A percentile compares a stretch with the other conserved stretches of the same genome.
Evolutionary conservation across 2,329 filamentous ascomycete genomes (phyloP).

Genomic region (Pseudogymnoascus pannorum): DNA sequence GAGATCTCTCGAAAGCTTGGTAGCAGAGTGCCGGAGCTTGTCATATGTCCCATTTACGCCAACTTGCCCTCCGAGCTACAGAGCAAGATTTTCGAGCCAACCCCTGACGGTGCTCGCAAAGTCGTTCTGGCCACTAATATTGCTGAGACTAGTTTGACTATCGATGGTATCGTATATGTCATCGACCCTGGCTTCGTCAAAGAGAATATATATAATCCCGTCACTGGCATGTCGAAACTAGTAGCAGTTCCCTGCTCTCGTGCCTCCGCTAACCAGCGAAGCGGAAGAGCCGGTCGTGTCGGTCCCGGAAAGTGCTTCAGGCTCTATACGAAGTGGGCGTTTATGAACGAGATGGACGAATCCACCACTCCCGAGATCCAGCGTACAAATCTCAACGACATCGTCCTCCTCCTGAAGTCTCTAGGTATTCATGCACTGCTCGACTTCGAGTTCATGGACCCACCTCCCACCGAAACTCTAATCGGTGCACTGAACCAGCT

Average conservation of each 20-base stretch:
- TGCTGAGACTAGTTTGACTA: constrained; percentile 90
- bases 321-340: constrained; percentile 87
- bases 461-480: constrained; percentile 80
- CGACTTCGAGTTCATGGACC: constrained; percentile 94
- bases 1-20: constrained; percentile 85
- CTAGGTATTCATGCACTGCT: constrained; percentile 88
- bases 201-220: constrained; percentile 86
- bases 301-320: constrained; percentile 89
- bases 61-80: constrained; percentile 88
- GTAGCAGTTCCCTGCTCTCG: constrained; percentile 87
- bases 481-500: constrained; percentile 85
- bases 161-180: constrained; percentile 92
- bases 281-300: constrained; percentile 85
- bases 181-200: constrained; percentile 95
- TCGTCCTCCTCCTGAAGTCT: constrained; percentile 80
- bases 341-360: constrained; percentile 91
- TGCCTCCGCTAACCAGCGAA: constrained; percentile 87
- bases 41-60: constrained; percentile 90
- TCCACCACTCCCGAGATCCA: constrained; percentile 90
- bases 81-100: constrained; percentile 89
- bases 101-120: constrained; percentile 76
- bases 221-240: constrained; percentile 85
- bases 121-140: constrained; percentile 95
- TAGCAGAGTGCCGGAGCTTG: constrained; percentile 73
- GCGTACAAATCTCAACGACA: constrained; percentile 75